Evolutionary conservation across 805 yeast species (phyloP).

Genomic region (Saccharomycopsis sp.): DNA sequence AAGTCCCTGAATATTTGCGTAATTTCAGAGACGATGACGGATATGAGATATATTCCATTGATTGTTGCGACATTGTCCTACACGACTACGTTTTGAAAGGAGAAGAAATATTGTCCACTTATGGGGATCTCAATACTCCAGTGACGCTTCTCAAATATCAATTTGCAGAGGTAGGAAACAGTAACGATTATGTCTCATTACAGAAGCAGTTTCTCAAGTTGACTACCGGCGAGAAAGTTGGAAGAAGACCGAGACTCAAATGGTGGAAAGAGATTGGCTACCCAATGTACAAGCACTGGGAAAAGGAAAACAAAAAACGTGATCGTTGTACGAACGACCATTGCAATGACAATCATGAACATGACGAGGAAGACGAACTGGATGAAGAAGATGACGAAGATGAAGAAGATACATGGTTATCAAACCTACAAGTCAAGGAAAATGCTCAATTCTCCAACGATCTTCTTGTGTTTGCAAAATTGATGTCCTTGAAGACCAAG

Average conservation of each 20-base stretch:
- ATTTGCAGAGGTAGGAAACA: conserved; percentile 4
- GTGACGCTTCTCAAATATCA: conserved; percentile 13
- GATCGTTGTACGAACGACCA: background rate
- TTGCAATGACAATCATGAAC: background rate
- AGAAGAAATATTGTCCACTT: conserved; percentile 71
- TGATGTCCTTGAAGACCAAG: background rate
- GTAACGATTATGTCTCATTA: conserved; percentile 12
- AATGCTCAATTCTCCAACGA: background rate
- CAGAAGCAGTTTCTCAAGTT: background rate
- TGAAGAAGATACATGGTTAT: background rate
- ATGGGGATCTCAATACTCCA: conserved; percentile 33
- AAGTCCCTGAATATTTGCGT: conserved; percentile 11
- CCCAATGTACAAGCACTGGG: background rate
- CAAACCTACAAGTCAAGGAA: background rate
- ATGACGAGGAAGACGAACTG: background rate
- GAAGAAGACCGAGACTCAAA: background rate
- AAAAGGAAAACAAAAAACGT: background rate
- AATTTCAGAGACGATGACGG: conserved; percentile 20
- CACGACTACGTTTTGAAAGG: conserved; percentile 38
- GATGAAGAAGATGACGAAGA: background rate
- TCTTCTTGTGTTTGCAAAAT: background rate
- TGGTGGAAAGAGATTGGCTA: background rate
- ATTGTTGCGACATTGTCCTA: conserved; percentile 67
- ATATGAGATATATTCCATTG: conserved; percentile 34
- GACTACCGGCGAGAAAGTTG: background rate